Percentiles rank a stretch among this genome's conserved stretches.
phyloP scores from a whole-genome alignment of 805 yeast species.

The Kazachstania bromeliacearum region DNA sequence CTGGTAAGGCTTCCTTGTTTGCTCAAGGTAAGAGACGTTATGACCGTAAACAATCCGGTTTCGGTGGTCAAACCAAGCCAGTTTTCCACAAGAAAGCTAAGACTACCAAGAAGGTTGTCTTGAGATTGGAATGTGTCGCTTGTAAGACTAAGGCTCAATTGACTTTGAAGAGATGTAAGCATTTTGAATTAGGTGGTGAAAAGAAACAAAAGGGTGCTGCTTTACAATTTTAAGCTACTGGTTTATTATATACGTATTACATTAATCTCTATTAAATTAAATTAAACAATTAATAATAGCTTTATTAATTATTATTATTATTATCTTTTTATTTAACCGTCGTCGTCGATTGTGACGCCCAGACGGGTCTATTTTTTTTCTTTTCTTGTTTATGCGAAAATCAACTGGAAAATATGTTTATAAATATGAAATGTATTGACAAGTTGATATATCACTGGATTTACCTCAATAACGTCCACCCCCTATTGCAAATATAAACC shows the following conservation, averaged over 20 bases:
- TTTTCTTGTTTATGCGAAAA: too few relatives aligned
- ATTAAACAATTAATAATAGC: too few relatives aligned
- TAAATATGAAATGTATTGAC: too few relatives aligned
- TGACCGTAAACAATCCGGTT: constrained; percentile 99
- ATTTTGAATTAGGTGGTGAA: constrained; percentile 99
- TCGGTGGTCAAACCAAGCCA: constrained; percentile 99
- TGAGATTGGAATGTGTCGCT: constrained; percentile 96
- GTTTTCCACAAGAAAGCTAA: constrained; percentile 99
- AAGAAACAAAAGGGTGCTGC: constrained; percentile 99
- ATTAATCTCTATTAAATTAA: neutral
- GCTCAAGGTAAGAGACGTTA: constrained; percentile 99
- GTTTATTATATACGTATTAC: neutral
- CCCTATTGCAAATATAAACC: too few relatives aligned
- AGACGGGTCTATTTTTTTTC: too few relatives aligned
- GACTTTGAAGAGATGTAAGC: constrained; percentile 98
- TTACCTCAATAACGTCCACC: too few relatives aligned
- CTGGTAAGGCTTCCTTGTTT: constrained; percentile 98
- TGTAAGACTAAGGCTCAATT: constrained; percentile 99
- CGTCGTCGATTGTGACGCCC: too few relatives aligned
- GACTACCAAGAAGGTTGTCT: constrained; percentile 99
- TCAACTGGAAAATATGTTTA: too few relatives aligned
- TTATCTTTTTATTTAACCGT: too few relatives aligned
- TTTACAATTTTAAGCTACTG: constrained; percentile 77
- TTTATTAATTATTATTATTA: too few relatives aligned
- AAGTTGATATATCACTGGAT: too few relatives aligned